phyloP scores from a whole-genome alignment of 2,329 filamentous ascomycete species.

The Cercospora zeae-maydis region DNA sequence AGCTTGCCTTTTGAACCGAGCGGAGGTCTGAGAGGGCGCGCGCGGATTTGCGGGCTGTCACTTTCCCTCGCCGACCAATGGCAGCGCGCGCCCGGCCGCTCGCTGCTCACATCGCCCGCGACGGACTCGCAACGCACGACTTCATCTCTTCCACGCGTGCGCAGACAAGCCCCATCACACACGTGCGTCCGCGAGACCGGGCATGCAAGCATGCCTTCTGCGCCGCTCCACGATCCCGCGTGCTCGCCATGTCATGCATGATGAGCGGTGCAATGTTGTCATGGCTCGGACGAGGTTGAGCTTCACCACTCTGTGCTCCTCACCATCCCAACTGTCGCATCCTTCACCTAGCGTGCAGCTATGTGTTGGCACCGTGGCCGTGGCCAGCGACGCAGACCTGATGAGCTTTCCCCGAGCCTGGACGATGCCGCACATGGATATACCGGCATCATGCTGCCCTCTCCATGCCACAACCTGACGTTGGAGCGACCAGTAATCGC shows the following conservation, averaged over 20 bases:
- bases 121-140: not conserved
- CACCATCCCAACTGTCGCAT: constrained; percentile 9
- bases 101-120: not conserved
- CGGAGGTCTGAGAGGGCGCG: not conserved
- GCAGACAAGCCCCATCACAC: not conserved
- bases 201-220: constrained; percentile 3
- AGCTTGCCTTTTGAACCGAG: not conserved
- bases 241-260: constrained; percentile 14
- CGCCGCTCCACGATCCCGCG: constrained; percentile 13
- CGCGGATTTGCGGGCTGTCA: not conserved
- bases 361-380: constrained; percentile 17
- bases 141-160: constrained; percentile 8
- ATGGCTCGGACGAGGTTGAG: not conserved
- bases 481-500: constrained; percentile 21
- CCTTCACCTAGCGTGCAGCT: constrained; percentile 17
- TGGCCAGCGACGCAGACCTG: constrained; percentile 11
- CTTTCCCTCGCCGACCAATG: not conserved
- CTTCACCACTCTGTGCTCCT: not conserved
- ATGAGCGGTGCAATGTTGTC: constrained; percentile 2
- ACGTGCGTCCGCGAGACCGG: not conserved
- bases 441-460: not conserved
- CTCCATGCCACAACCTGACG: constrained; percentile 15
- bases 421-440: not conserved
- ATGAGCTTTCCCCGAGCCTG: not conserved
- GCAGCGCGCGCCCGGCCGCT: not conserved